A percentile compares a stretch with the other conserved stretches of the same genome.
phyloP scores from a whole-genome alignment of 176 grass and related monocot species.

The Dactylis glomerata region DNA sequence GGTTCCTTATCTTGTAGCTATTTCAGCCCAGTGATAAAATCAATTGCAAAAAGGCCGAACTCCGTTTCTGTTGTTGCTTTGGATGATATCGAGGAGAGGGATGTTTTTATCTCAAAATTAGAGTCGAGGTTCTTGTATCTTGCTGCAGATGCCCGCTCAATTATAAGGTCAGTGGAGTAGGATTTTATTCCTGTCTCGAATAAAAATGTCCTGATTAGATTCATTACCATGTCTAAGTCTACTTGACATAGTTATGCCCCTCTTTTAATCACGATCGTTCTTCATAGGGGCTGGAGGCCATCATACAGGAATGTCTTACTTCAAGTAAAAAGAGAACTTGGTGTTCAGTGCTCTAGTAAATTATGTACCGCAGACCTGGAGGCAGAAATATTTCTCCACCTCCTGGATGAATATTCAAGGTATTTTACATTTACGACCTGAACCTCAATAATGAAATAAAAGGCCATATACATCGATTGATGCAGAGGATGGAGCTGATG shows the following conservation, averaged over 20 bases:
- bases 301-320: conserved; percentile 82
- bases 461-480: too few relatives aligned
- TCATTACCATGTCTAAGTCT: not conserved
- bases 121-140: conserved; percentile 95
- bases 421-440: conserved; percentile 30
- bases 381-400: conserved; percentile 93
- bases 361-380: conserved; percentile 82
- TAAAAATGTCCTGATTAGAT: not conserved
- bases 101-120: conserved; percentile 78
- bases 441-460: too few relatives aligned
- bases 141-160: conserved; percentile 84
- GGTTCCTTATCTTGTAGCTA: conserved; percentile 51
- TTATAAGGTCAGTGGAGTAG: conserved; percentile 60
- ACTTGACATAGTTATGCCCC: not conserved
- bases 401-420: conserved; percentile 85
- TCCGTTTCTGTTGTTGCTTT: conserved; percentile 42
- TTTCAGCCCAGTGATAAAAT: conserved; percentile 93
- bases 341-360: conserved; percentile 73
- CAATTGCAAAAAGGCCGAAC: conserved; percentile 60
- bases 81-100: conserved; percentile 83
- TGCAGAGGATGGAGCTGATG: too few relatives aligned
- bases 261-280: not conserved
- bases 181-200: not conserved
- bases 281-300: conserved; percentile 73
- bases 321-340: conserved; percentile 65